Conservation (phyloP, 768 basidiomycete genomes). For the Russula sp. region DNA sequence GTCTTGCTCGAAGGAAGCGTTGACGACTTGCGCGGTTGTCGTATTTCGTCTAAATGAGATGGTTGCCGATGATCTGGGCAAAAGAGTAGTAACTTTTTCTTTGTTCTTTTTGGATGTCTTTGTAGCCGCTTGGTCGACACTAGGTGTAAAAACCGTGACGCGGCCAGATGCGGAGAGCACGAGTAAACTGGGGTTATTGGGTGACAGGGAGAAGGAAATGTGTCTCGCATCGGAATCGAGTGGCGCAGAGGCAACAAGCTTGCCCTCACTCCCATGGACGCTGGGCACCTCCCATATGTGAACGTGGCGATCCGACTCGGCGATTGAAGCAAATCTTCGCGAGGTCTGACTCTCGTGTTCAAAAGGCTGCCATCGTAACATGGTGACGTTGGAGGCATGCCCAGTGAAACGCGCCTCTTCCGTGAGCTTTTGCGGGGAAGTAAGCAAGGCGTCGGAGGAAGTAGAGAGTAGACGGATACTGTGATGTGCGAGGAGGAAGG, state of each 20-base stretch:
- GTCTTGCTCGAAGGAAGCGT: constrained; percentile 41
- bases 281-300: constrained; percentile 55
- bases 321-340: constrained; percentile 51
- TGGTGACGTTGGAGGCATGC: constrained; percentile 52
- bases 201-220: constrained; percentile 31
- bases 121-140: constrained; percentile 39
- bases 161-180: constrained; percentile 55
- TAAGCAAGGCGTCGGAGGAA: constrained; percentile 26
- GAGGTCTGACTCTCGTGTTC: constrained; percentile 32
- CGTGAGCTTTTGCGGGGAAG: constrained; percentile 39
- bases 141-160: constrained; percentile 51
- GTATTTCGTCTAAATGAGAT: constrained; percentile 37
- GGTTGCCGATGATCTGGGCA: constrained; percentile 46
- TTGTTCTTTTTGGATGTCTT: constrained; percentile 37
- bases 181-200: constrained; percentile 39
- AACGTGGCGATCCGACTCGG: constrained; percentile 56
- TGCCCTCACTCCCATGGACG: constrained; percentile 40
- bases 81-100: constrained; percentile 44
- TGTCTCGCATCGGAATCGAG: constrained; percentile 58
- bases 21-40: constrained; percentile 37
- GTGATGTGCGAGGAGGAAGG: constrained; percentile 56
- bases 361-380: constrained; percentile 46
- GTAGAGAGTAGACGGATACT: constrained; percentile 48
- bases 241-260: constrained; percentile 52
- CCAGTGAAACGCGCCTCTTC: constrained; percentile 54